A percentile compares a stretch with the other conserved stretches of the same genome.
phyloP scores from a whole-genome alignment of 257 asterid species.

The Lycium ferocissimum region DNA sequence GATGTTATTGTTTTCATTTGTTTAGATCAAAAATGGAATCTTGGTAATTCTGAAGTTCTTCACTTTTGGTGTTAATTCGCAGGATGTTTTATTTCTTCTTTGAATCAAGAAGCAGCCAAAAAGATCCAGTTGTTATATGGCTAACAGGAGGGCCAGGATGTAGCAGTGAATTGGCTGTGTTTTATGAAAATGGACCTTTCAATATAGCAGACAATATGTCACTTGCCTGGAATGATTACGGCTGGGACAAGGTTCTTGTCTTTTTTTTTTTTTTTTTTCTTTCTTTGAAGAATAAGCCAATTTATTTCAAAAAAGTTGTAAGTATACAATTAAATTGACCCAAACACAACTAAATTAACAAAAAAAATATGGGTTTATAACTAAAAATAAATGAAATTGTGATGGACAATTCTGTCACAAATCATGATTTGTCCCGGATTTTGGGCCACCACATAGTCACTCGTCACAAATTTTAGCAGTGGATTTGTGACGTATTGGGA shows the following conservation, averaged over 20 bases:
- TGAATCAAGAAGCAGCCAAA: conserved; percentile 59
- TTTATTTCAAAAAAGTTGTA: neutral
- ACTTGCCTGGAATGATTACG: conserved; percentile 30
- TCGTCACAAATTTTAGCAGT: too few relatives aligned
- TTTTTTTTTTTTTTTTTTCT: neutral
- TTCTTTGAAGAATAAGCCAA: neutral
- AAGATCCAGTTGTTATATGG: conserved; percentile 46
- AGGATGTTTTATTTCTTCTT: conserved; percentile 89
- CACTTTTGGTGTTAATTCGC: conserved; percentile 34
- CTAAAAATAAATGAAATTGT: too few relatives aligned
- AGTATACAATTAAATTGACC: neutral
- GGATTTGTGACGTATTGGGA: too few relatives aligned
- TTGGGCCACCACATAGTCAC: too few relatives aligned
- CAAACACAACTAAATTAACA: neutral
- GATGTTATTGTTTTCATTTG: neutral
- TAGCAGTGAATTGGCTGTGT: conserved; percentile 29
- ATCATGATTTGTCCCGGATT: too few relatives aligned
- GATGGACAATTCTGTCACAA: too few relatives aligned
- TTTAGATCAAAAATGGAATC: neutral
- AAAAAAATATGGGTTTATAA: too few relatives aligned
- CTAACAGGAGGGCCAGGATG: conserved; percentile 36
- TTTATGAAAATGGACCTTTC: conserved; percentile 35
- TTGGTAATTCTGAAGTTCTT: neutral
- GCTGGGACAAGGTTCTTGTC: conserved; percentile 35
- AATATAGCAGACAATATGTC: conserved; percentile 24